phyloP scores from a whole-genome alignment of 768 basidiomycete genomes.

The Termitomyces eurrhizus region DNA sequence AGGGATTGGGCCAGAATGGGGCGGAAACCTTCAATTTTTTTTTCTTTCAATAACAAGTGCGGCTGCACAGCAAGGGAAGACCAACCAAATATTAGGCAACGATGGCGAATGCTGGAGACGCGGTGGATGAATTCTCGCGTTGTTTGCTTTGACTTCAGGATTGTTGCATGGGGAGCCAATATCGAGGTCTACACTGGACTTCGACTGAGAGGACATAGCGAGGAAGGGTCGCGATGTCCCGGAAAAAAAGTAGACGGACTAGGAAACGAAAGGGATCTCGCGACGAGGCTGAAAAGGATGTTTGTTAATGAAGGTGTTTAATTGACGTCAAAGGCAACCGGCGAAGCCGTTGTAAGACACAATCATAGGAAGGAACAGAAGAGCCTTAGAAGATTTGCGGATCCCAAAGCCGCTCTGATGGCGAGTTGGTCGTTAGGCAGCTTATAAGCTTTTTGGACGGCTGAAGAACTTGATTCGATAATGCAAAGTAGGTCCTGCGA shows the following conservation, averaged over 20 bases:
- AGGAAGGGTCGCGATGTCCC: constrained; percentile 27
- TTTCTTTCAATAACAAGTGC: neutral
- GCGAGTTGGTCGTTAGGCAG: constrained; percentile 32
- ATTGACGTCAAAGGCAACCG: constrained; percentile 40
- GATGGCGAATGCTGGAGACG: constrained; percentile 65
- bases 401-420: constrained; percentile 39
- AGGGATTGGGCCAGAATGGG: constrained; percentile 40
- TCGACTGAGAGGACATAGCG: constrained; percentile 25
- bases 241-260: neutral
- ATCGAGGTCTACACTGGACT: constrained; percentile 24
- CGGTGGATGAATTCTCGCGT: constrained; percentile 31
- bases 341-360: constrained; percentile 26
- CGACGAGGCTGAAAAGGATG: constrained; percentile 27
- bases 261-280: constrained; percentile 28
- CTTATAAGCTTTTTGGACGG: constrained; percentile 26
- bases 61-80: neutral
- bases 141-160: constrained; percentile 13
- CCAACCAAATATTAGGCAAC: constrained; percentile 65
- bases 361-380: constrained; percentile 29
- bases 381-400: constrained; percentile 34
- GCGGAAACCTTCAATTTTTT: constrained; percentile 37
- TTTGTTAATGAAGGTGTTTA: constrained; percentile 37
- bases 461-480: constrained; percentile 9
- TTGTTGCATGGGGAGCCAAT: constrained; percentile 22
- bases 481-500: neutral